A percentile compares a stretch with the other conserved stretches of the same genome.
Conservation (phyloP, 2,329 filamentous ascomycete genomes). For the Penicillium sp. region DNA sequence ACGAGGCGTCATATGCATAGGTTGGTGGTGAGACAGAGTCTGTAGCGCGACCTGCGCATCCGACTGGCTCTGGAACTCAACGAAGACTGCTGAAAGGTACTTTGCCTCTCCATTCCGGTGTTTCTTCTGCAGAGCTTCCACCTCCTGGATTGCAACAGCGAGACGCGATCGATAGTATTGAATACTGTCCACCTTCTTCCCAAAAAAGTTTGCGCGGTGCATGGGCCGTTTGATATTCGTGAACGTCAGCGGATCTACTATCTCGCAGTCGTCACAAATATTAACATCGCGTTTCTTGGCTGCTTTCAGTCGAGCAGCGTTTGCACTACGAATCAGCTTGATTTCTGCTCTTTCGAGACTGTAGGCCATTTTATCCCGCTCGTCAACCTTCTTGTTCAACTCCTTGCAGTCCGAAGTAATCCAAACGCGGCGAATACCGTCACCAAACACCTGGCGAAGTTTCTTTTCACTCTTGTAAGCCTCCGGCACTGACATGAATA, state of each 20-base stretch:
- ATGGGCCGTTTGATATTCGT: constrained; percentile 60
- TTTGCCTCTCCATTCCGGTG: constrained; percentile 63
- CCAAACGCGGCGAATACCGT: constrained; percentile 78
- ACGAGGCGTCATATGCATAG: constrained; percentile 81
- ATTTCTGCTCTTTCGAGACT: constrained; percentile 85
- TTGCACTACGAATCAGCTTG: constrained; percentile 73
- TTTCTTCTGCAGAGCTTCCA: constrained; percentile 61
- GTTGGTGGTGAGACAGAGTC: constrained; percentile 76
- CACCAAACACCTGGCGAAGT: constrained; percentile 74
- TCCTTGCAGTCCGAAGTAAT: constrained; percentile 72
- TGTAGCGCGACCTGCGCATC: constrained; percentile 85
- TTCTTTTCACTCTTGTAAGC: constrained; percentile 70
- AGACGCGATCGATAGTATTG: constrained; percentile 76
- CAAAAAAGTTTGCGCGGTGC: constrained; percentile 67
- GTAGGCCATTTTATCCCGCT: constrained; percentile 73
- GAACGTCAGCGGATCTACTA: constrained; percentile 24
- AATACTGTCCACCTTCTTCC: constrained; percentile 86
- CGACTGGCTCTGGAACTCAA: constrained; percentile 79
- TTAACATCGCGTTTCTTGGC: constrained; percentile 19
- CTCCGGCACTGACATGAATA: constrained; percentile 80
- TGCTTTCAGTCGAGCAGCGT: constrained; percentile 63
- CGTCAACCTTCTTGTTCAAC: constrained; percentile 71
- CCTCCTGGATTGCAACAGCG: constrained; percentile 64
- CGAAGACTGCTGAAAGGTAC: constrained; percentile 72
- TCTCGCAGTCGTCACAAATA: constrained; percentile 27